phyloP scores from a whole-genome alignment of 208 protist genomes.

The Leishmania guyanensis region DNA sequence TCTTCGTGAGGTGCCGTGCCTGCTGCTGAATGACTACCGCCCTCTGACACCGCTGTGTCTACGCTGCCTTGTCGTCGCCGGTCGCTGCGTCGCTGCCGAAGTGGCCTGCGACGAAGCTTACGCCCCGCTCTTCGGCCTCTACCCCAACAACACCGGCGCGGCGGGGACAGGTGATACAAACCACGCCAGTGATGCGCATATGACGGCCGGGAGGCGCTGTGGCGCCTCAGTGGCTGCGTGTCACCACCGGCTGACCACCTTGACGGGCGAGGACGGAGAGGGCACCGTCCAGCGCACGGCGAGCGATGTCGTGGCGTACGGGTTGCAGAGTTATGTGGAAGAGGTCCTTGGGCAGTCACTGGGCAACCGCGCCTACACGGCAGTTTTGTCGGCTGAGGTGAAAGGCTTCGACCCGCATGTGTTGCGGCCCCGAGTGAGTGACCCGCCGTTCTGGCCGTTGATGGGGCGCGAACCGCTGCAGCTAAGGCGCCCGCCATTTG shows the following conservation, averaged over 20 bases:
- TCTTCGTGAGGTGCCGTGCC: conserved; percentile 46
- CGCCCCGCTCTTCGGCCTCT: conserved; percentile 41
- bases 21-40: conserved; percentile 66
- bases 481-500: conserved; percentile 21
- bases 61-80: conserved; percentile 50
- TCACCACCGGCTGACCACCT: background rate
- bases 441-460: conserved; percentile 29
- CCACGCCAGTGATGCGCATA: background rate
- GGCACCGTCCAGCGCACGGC: conserved; percentile 8
- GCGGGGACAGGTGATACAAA: background rate
- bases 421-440: conserved; percentile 11
- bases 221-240: conserved; percentile 9
- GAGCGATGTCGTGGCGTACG: conserved; percentile 38
- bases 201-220: conserved; percentile 6
- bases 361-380: conserved; percentile 46
- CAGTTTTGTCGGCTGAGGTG: conserved; percentile 50
- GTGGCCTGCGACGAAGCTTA: conserved; percentile 48
- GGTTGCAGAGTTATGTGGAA: conserved; percentile 48
- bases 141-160: conserved; percentile 19
- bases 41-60: conserved; percentile 40
- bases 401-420: conserved; percentile 39
- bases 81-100: conserved; percentile 62
- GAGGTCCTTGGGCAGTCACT: conserved; percentile 29
- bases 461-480: conserved; percentile 21
- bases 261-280: background rate